Evolutionary conservation across 108 stramenopile genomes (phyloP).

Genomic region (Skeletonema marinoi): DNA sequence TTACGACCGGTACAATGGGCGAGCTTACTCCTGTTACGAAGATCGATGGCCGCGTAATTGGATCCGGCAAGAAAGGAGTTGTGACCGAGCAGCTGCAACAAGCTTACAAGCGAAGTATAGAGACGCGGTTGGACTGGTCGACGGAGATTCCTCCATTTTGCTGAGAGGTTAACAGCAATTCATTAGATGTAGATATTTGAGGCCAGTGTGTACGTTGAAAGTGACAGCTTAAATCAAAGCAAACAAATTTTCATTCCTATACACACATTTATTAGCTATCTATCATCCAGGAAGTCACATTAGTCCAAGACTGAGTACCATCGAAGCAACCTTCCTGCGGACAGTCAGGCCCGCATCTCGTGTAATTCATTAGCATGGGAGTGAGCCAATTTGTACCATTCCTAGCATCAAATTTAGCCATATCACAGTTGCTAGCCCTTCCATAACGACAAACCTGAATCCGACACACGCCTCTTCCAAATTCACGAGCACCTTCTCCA

Average conservation of each 20-base stretch:
- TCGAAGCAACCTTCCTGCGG: conserved; percentile 7
- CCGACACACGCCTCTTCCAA: conserved; percentile 28
- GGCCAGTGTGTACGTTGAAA: no score
- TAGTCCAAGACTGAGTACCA: background rate
- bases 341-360: conserved; percentile 17
- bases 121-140: conserved; percentile 35
- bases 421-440: conserved; percentile 38
- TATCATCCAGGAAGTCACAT: background rate
- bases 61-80: conserved; percentile 53
- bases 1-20: conserved; percentile 95
- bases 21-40: conserved; percentile 89
- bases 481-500: conserved; percentile 33
- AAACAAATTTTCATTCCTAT: background rate
- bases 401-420: background rate
- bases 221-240: background rate
- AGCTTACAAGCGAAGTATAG: conserved; percentile 57
- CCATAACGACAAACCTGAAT: conserved; percentile 51
- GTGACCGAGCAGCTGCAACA: conserved; percentile 79
- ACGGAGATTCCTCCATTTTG: conserved; percentile 42
- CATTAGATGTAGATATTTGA: background rate
- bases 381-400: conserved; percentile 27
- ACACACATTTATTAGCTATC: background rate
- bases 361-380: conserved; percentile 19
- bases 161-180: background rate
- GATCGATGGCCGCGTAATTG: conserved; percentile 90